Evolutionary conservation across 805 yeast genomes (phyloP).

Genomic region (Cyberlindnera samutprakarnensis): DNA sequence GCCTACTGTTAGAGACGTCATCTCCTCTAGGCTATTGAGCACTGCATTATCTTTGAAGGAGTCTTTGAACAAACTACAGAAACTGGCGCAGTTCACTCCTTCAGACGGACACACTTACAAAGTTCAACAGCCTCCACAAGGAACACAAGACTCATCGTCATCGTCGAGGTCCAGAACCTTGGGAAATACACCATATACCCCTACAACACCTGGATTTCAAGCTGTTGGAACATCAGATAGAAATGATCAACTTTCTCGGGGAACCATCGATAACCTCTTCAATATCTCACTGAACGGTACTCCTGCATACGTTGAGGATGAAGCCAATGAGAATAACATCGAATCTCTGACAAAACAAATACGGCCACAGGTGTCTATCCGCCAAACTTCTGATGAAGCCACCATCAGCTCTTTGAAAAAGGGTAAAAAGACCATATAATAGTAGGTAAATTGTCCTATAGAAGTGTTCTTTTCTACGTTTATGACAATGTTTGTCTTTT

Average conservation of each 20-base stretch:
- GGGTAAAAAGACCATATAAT: conserved; percentile 9
- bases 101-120: conserved; percentile 51
- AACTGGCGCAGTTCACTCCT: conserved; percentile 49
- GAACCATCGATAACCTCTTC: conserved; percentile 20
- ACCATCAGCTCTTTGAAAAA: conserved; percentile 11
- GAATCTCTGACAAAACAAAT: too few relatives aligned
- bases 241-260: conserved; percentile 11
- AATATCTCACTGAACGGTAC: conserved; percentile 17
- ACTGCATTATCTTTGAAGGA: conserved; percentile 30
- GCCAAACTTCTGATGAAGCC: conserved; percentile 8
- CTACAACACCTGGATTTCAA: conserved; percentile 15
- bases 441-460: too few relatives aligned
- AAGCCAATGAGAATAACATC: conserved; percentile 6
- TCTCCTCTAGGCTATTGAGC: conserved; percentile 57
- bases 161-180: conserved; percentile 17
- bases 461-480: too few relatives aligned
- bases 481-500: too few relatives aligned
- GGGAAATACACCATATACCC: conserved; percentile 22
- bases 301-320: conserved; percentile 16
- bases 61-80: conserved; percentile 39
- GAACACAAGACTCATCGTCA: conserved; percentile 9
- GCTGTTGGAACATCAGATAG: conserved; percentile 1
- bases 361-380: too few relatives aligned
- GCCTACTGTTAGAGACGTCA: conserved; percentile 64
- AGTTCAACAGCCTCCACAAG: conserved; percentile 1